A percentile compares a stretch with the other conserved stretches of the same genome.
Conservation (phyloP, 768 basidiomycete species). For the Lactarius sanguifluus region DNA sequence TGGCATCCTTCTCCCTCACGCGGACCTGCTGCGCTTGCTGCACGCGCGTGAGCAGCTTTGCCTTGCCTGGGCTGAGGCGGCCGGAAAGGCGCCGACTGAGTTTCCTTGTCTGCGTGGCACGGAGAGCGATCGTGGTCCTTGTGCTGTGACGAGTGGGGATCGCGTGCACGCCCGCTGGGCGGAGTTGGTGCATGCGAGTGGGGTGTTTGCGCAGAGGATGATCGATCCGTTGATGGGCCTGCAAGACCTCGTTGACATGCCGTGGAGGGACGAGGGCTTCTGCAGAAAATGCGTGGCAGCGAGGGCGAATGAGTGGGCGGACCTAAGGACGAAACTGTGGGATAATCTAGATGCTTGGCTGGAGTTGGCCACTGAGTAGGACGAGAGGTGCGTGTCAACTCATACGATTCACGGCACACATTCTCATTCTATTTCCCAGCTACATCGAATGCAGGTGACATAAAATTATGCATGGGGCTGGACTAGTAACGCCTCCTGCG, state of each 20-base stretch:
- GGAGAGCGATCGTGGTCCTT: constrained; percentile 1
- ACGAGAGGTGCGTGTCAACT: not conserved
- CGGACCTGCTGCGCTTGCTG: constrained; percentile 32
- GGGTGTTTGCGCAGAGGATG: constrained; percentile 35
- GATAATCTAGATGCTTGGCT: constrained; percentile 26
- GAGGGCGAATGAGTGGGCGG: constrained; percentile 36
- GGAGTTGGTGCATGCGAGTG: constrained; percentile 27
- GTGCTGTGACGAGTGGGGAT: constrained; percentile 24
- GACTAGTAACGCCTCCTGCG: not conserved
- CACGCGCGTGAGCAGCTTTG: constrained; percentile 31
- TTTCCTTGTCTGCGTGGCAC: constrained; percentile 20
- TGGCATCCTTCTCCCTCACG: constrained; percentile 14
- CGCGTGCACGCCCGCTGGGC: constrained; percentile 27
- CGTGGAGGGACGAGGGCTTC: constrained; percentile 36
- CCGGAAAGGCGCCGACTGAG: constrained; percentile 30
- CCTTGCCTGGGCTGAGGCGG: constrained; percentile 29
- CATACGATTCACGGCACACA: not conserved
- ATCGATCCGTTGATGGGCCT: constrained; percentile 41
- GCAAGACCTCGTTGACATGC: constrained; percentile 35
- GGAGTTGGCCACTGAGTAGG: constrained; percentile 8
- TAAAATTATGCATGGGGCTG: not conserved
- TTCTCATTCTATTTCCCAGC: constrained; percentile 3
- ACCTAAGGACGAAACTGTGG: constrained; percentile 26
- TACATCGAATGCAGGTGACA: not conserved
- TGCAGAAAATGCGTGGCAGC: constrained; percentile 39